These are phyloP conservation scores for Coemansia sp. DNA, from an alignment of 192 early-diverging fungal species.

Conservation along the genomic window DNA sequence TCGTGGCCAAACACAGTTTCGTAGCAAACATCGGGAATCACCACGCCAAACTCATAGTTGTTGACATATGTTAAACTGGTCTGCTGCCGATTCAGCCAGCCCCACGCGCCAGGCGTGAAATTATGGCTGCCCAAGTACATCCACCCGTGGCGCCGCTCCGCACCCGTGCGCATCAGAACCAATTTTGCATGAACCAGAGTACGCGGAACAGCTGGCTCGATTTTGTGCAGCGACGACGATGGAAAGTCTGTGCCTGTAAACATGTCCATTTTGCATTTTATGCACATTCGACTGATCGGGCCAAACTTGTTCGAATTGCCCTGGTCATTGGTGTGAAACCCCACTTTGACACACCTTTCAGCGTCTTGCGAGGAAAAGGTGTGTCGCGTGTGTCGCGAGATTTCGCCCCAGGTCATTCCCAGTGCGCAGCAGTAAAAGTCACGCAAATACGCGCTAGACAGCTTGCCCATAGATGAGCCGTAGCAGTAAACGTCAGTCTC, in stretches of 20 bases:
- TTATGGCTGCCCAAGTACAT: slow-evolving; percentile 48
- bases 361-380: background rate
- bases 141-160: slow-evolving; percentile 20
- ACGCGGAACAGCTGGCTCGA: slow-evolving; percentile 10
- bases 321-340: slow-evolving; percentile 37
- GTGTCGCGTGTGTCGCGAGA: background rate
- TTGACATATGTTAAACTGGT: slow-evolving; percentile 11
- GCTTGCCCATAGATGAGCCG: slow-evolving; percentile 41
- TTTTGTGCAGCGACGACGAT: slow-evolving; percentile 7
- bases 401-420: slow-evolving; percentile 2
- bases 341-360: slow-evolving; percentile 12
- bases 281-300: background rate
- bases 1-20: slow-evolving; percentile 25
- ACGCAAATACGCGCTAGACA: slow-evolving; percentile 8
- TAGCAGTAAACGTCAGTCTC: slow-evolving; percentile 31
- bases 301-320: slow-evolving; percentile 20
- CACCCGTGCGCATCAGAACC: slow-evolving; percentile 12
- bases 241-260: slow-evolving; percentile 16
- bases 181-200: slow-evolving; percentile 32
- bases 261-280: slow-evolving; percentile 11
- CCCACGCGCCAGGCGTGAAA: slow-evolving; percentile 46
- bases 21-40: slow-evolving; percentile 17
- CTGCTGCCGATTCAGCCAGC: background rate
- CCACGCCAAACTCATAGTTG: slow-evolving; percentile 48
- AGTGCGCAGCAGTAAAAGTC: slow-evolving; percentile 23